Evolutionary conservation across 192 early-diverging fungal genomes (phyloP).

Genomic region (Pecoramyces ruminantium): DNA sequence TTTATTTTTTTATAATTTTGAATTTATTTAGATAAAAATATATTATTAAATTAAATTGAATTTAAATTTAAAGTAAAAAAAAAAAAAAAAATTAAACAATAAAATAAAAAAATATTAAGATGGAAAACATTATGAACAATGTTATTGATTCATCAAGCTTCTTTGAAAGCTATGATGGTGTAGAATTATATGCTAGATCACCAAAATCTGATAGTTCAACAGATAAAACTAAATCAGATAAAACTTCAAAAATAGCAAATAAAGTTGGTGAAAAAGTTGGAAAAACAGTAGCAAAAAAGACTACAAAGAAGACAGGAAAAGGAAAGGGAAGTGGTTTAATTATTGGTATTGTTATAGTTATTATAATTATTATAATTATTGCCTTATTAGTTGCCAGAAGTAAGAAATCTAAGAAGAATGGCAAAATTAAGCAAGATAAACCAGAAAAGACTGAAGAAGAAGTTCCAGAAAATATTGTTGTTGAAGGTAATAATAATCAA

Average conservation of each 20-base stretch:
- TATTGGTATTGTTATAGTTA: not conserved
- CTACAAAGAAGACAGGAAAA: not conserved
- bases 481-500: not conserved
- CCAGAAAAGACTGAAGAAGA: not conserved
- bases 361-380: not conserved
- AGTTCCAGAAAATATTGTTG: not conserved
- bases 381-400: too few relatives aligned
- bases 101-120: not conserved
- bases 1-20: too few relatives aligned
- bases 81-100: too few relatives aligned
- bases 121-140: not conserved
- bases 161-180: not conserved
- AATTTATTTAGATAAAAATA: too few relatives aligned
- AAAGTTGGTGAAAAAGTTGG: not conserved
- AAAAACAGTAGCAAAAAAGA: not conserved
- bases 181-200: not conserved
- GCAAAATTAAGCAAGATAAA: not conserved
- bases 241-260: too few relatives aligned
- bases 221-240: too few relatives aligned
- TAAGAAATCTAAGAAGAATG: not conserved
- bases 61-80: too few relatives aligned
- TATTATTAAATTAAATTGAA: too few relatives aligned
- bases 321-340: not conserved
- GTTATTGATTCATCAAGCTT: not conserved
- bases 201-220: too few relatives aligned